Conservation (phyloP, 495 filamentous ascomycete species). For the Neurospora intermedia region DNA sequence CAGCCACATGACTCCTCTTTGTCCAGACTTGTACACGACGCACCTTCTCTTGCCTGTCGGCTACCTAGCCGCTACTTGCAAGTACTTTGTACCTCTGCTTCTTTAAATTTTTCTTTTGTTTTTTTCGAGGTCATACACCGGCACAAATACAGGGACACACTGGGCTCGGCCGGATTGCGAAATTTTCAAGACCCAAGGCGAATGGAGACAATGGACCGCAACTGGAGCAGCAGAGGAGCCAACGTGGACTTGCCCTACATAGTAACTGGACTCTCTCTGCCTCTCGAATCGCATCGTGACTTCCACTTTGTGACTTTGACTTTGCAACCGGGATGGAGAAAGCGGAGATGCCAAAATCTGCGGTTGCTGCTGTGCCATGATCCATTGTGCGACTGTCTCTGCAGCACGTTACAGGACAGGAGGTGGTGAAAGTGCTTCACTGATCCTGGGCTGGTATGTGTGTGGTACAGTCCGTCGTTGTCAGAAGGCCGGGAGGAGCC, state of each 20-base stretch:
- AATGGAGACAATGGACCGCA: not conserved
- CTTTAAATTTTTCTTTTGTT: too few species aligned
- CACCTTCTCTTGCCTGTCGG: not conserved
- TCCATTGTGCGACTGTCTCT: not conserved
- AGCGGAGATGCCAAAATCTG: not conserved
- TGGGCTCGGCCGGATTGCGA: not conserved
- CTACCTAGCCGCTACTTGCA: not conserved
- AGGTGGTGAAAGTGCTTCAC: not conserved
- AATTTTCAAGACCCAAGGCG: not conserved
- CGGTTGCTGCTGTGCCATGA: not conserved
- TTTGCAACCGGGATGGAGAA: not conserved
- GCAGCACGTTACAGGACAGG: not conserved
- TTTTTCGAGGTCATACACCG: not conserved
- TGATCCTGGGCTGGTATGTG: not conserved
- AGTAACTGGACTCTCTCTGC: not conserved
- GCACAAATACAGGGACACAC: not conserved
- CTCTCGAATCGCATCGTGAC: not conserved
- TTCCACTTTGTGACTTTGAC: too few species aligned
- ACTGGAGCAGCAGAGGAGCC: not conserved
- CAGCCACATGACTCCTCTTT: not conserved
- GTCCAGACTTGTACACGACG: not conserved
- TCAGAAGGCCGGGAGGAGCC: not conserved
- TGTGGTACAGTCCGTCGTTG: not conserved
- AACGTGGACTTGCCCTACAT: not conserved
- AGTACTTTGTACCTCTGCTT: not conserved